A percentile compares a stretch with the other conserved stretches of the same genome.
Conservation (phyloP, 345 rosid genomes). For the Citropsis articulata region DNA sequence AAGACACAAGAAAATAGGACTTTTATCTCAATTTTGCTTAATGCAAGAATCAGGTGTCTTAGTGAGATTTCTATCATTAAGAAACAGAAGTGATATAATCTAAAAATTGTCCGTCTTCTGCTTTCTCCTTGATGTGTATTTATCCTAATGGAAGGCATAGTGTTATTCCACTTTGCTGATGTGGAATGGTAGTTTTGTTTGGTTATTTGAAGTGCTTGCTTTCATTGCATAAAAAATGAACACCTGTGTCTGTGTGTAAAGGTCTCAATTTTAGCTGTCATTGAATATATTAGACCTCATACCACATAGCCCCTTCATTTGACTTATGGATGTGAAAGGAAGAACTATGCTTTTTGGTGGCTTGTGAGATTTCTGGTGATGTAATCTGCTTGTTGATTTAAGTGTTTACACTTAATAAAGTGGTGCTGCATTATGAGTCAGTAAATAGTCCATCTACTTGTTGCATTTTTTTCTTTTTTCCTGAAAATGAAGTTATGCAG, state of each 20-base stretch:
- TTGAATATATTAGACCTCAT: too few relatives aligned
- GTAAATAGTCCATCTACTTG: neutral
- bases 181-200: neutral
- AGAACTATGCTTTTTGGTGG: neutral
- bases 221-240: neutral
- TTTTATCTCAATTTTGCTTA: neutral
- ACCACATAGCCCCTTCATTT: neutral
- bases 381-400: neutral
- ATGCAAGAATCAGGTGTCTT: neutral
- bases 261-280: neutral
- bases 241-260: neutral
- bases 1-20: neutral
- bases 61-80: neutral
- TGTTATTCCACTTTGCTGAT: neutral
- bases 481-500: slow-evolving; percentile 33
- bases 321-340: neutral
- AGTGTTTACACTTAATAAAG: neutral
- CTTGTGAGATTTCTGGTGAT: neutral
- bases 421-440: neutral
- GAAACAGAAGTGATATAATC: neutral
- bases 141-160: neutral
- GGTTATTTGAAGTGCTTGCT: neutral
- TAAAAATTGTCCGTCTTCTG: neutral
- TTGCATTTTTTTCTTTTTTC: neutral
- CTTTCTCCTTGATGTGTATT: slow-evolving; percentile 1